phyloP scores from a whole-genome alignment of 345 rosid species.

The Litchi chinensis region DNA sequence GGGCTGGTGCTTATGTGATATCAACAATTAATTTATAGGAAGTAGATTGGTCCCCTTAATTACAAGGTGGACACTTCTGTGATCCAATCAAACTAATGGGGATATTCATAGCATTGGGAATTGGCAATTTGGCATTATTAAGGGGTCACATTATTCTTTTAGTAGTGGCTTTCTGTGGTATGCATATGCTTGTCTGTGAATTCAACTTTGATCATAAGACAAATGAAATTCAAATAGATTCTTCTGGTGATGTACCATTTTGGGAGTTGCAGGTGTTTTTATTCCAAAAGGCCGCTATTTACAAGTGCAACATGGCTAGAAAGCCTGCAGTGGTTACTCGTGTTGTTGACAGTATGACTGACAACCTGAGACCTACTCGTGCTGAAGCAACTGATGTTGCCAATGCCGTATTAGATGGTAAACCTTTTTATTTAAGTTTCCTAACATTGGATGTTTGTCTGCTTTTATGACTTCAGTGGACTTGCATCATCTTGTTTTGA shows the following conservation, averaged over 20 bases:
- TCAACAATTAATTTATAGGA: not conserved
- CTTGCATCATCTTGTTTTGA: not conserved
- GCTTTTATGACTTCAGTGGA: not conserved
- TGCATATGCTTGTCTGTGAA: conserved; percentile 5
- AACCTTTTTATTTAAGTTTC: not conserved
- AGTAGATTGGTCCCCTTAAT: not conserved
- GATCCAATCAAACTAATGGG: not conserved
- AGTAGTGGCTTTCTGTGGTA: not conserved
- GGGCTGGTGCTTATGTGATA: not conserved
- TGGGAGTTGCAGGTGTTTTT: conserved; percentile 68
- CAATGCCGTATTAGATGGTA: conserved; percentile 97
- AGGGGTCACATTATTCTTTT: not conserved
- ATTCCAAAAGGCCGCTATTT: conserved; percentile 88
- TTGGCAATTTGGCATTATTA: not conserved
- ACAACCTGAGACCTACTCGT: conserved; percentile 96
- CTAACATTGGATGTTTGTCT: not conserved
- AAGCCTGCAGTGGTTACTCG: conserved; percentile 92
- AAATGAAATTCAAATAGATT: conserved; percentile 1
- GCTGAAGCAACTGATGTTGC: conserved; percentile 99
- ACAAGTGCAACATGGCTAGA: conserved; percentile 97
- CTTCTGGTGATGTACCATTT: conserved; percentile 2
- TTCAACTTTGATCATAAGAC: not conserved
- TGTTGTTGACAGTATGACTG: conserved; percentile 98
- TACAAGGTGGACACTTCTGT: not conserved
- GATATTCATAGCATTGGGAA: not conserved